Conservation (phyloP, 2,329 filamentous ascomycete genomes). For the Colletotrichum acutatum region DNA sequence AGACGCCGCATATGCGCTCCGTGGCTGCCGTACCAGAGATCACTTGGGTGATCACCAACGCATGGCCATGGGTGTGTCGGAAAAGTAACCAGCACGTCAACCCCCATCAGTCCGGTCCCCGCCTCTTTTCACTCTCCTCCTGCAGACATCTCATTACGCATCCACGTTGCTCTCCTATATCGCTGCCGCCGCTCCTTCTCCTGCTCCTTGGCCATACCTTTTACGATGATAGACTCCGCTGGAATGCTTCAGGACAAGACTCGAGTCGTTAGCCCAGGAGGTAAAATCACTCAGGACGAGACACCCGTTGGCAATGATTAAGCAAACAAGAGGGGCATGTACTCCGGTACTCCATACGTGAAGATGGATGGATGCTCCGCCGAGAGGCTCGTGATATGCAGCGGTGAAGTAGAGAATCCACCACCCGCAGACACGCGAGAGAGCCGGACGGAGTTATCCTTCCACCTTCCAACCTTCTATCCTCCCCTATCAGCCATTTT, state of each 20-base stretch:
- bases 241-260: slow-evolving; percentile 29
- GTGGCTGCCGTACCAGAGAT: slow-evolving; percentile 34
- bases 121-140: neutral
- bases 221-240: neutral
- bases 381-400: slow-evolving; percentile 25
- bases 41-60: slow-evolving; percentile 35
- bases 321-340: neutral
- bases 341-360: neutral
- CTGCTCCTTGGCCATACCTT: neutral
- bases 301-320: slow-evolving; percentile 11
- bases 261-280: neutral
- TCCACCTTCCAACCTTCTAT: neutral
- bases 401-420: slow-evolving; percentile 27
- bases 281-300: slow-evolving; percentile 7
- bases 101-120: neutral
- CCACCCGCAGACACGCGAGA: slow-evolving; percentile 1
- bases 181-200: neutral
- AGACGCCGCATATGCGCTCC: slow-evolving; percentile 30
- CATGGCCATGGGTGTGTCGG: slow-evolving; percentile 23
- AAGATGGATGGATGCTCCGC: slow-evolving; percentile 7
- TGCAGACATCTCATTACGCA: slow-evolving; percentile 2
- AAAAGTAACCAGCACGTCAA: slow-evolving; percentile 28
- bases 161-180: slow-evolving; percentile 13
- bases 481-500: neutral
- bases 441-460: slow-evolving; percentile 13